Base-by-base conservation (phyloP, 768 basidiomycete genomes). In the Mycena venus region DNA sequence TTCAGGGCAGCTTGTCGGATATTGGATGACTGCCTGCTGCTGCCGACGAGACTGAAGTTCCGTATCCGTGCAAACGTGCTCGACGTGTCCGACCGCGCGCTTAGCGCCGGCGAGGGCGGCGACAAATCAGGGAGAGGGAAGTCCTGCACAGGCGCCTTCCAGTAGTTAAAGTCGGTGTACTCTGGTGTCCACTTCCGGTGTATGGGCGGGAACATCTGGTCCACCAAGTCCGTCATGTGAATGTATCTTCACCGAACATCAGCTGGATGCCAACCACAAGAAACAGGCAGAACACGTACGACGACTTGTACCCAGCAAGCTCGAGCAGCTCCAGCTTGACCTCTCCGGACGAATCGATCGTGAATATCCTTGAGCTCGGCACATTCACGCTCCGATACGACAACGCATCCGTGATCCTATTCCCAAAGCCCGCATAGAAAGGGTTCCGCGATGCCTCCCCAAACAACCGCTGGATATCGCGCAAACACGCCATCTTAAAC, bases 401-500 rank as follows among this genome's bases (percentile, higher is more conserved):
- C 76, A 99, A 86, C 2, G 98, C 98, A 83, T 99, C 98, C 19
- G 98, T 99, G 78, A 99, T 99, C 38, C 98, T 91, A 80, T 99
- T 99, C 8, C 98, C 98, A 81, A 99, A 99, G 2, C 98, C 98
- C 44, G 96, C 96, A 80, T 97, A 99, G 85, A 99, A 99, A 0
- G 97, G 94, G 75, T 91, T 93, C 75, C 90, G 87, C 36, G 87
- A 84, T 32, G 87, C 87, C 42, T 92, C 91, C 7, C 95, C 95
- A 80, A 99, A 99, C 8, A 99, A 83, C 25, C 96, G 88, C 76
- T 95, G 95, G 66, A 99, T 98, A 84, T 99, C 98, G 51, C 97
- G 90, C 71, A 99, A 85, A 84, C 97, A 99, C 2, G 98, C 97
- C 98, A 99, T 99, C 86, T 99, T 99, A 90, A 99, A 99, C n/a